These are phyloP conservation scores for Homolaphlyctis polyrhiza DNA, from an alignment of 371 early-diverging fungal genomes.

Conservation along the genomic window DNA sequence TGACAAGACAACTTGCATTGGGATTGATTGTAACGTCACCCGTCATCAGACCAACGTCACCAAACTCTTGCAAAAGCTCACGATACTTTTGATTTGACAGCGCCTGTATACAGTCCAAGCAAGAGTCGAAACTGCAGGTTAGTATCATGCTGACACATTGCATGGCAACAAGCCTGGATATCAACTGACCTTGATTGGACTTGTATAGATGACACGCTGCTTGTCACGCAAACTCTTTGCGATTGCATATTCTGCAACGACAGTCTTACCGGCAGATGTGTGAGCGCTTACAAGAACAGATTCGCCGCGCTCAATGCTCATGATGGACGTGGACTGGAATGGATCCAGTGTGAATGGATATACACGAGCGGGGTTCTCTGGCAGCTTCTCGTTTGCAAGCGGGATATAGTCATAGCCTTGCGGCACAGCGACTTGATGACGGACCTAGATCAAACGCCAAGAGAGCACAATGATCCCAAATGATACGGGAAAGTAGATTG, in stretches of 20 bases:
- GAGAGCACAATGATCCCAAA: not conserved
- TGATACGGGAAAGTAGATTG: not conserved
- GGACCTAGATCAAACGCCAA: constrained; percentile 44
- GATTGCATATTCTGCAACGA: constrained; percentile 99
- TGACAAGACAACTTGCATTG: constrained; percentile 95
- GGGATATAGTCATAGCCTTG: constrained; percentile 82
- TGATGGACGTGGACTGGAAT: constrained; percentile 93
- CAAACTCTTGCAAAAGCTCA: constrained; percentile 96
- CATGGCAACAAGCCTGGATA: no score
- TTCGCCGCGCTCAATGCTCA: constrained; percentile 92
- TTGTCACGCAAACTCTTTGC: constrained; percentile 89
- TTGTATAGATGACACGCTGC: constrained; percentile 99
- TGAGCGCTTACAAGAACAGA: constrained; percentile 98
- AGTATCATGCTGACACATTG: not conserved
- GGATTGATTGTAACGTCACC: constrained; percentile 99
- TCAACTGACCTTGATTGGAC: constrained; percentile 87
- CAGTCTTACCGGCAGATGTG: constrained; percentile 99
- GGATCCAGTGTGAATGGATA: constrained; percentile 98
- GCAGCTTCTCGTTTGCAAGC: constrained; percentile 76
- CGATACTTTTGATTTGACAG: constrained; percentile 99
- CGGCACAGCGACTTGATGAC: constrained; percentile 95
- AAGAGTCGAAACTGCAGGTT: not conserved
- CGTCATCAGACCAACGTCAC: constrained; percentile 99
- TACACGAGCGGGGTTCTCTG: constrained; percentile 74
- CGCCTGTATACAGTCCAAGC: constrained; percentile 54